Base-by-base conservation (phyloP, 176 grass and related monocot species). In the Oryza officinalis region DNA sequence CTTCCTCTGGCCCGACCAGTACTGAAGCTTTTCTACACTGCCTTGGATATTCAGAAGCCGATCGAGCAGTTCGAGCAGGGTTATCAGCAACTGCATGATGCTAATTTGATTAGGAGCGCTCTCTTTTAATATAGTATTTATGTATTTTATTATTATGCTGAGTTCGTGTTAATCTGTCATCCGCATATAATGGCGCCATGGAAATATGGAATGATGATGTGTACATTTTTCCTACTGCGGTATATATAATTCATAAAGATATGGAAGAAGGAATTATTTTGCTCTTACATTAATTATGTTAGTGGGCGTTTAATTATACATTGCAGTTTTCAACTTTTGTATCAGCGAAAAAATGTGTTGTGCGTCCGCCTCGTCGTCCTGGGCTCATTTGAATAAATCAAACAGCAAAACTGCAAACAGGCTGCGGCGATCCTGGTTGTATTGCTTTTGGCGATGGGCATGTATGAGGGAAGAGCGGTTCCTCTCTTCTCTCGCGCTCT, bases 1-100 rank as follows among this genome's bases (percentile, higher is more conserved):
- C 47, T 95, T 95, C 86, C 89, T 95, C 77, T 95, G 93, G 93
- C 80, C 90, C 66, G 78, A 64, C 26, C 71, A 95, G 84, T 90
- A 83, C 63, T 86, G 75, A 82, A 3, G 20, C 7, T 18, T 1
- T 8, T 0, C 28, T 32, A 32, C 32, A 8, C 6, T 38, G 40
- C 40, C 4, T 8, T 7, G 1, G 50, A 22, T 57, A 64, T 20
- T 76, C 28, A 12, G n/a, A 78, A 15, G 35, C 35, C 57, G n/a
- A 41, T 23, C 57, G 22, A 38, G 17, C 33, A 0, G 5, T 54
- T 54, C 75, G 2, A 18, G 75, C 54, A 77, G 52, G 26, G 54
- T 2, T 2, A 54, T n/a, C 3, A 63, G 4, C 32, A 27, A 38
- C 37, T 38, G 37, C 37, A 38, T 38, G 37, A 38, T 38, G 37